Evolutionary conservation across 805 yeast species (phyloP).

Genomic region (Ogataea siamensis): DNA sequence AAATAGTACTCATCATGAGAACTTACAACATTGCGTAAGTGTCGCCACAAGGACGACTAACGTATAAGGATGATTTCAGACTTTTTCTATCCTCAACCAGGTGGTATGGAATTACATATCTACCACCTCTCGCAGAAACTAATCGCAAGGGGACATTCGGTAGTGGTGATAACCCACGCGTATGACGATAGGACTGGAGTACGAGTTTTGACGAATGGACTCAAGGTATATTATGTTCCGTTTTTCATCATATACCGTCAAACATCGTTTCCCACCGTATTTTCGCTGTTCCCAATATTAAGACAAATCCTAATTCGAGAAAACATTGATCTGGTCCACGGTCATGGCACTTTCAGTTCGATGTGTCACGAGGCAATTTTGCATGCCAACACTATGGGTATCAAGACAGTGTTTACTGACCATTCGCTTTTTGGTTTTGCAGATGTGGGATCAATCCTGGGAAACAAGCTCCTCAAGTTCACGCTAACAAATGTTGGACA

Average conservation of each 20-base stretch:
- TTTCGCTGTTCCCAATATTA: conserved; percentile 80
- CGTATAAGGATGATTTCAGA: conserved; percentile 74
- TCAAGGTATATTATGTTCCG: conserved; percentile 91
- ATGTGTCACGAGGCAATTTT: conserved; percentile 86
- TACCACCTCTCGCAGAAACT: conserved; percentile 86
- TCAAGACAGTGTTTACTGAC: conserved; percentile 89
- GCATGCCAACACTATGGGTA: conserved; percentile 93
- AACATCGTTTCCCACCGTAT: conserved; percentile 85
- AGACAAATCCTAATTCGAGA: conserved; percentile 86
- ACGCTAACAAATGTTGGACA: conserved; percentile 85
- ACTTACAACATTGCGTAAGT: conserved; percentile 33
- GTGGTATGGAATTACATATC: conserved; percentile 95
- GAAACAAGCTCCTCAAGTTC: conserved; percentile 82
- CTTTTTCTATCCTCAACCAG: conserved; percentile 97
- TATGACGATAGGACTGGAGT: conserved; percentile 83
- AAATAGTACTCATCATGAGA: conserved; percentile 15
- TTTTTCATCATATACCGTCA: conserved; percentile 76
- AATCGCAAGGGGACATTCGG: conserved; percentile 79
- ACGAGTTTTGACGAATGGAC: conserved; percentile 80
- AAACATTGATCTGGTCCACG: conserved; percentile 83
- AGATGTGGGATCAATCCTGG: conserved; percentile 76
- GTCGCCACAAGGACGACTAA: conserved; percentile 1
- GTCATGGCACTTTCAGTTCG: conserved; percentile 88
- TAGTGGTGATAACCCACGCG: conserved; percentile 83
- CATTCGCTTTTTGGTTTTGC: conserved; percentile 95